Base-by-base conservation (phyloP, 768 basidiomycete species). In the Leucogyrophana mollusca region DNA sequence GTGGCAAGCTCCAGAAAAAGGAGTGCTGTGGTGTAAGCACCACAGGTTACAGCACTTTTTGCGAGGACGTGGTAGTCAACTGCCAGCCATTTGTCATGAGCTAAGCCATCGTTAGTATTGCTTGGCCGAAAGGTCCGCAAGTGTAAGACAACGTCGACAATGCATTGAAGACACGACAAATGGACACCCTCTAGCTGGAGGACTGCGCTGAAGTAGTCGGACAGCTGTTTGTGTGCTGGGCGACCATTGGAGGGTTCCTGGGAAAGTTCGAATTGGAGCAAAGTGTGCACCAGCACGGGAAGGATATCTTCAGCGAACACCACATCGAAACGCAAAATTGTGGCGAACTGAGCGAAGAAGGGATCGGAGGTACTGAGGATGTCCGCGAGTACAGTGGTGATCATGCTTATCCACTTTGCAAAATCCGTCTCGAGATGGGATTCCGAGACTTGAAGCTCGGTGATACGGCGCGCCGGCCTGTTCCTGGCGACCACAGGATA, bases 11-110 rank as follows among this genome's bases (percentile, higher is more conserved):
- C 95, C 25, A 96, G 71, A 60, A 94, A 95, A 21, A 98, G 73
- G 18, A 97, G 72, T 0, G 91, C 88, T 0, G 94, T 94, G 4
- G 92, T 92, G 61, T 90, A 96, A 7, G 90, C 83, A 0, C 88
- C 89, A 47, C 85, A 93, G 27, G 69, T 61, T 45, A 90, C 80
- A 3, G 94, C 89, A 27, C 80, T 85, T 50, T 71, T 71, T 9
- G 86, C 83, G 18, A 98, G 74, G 4, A 91, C 67, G 2, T 77
- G 59, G 57, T 77, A 90, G 52, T 95, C 83, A 34, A 97, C 56
- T 27, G 78, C 70, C 9, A 99, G 74, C 96, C 96, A 98, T 49
- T 76, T 77, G 60, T 91, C 82, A 54, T 86, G 78, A 2, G 78
- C 75, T n/a, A 74, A 57, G 17, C 66, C 68, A 40, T 74, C 73